Percentiles rank a stretch among this genome's conserved stretches.
Conservation (phyloP, 306 rosid species). For the Gynostemma pentaphyllum region DNA sequence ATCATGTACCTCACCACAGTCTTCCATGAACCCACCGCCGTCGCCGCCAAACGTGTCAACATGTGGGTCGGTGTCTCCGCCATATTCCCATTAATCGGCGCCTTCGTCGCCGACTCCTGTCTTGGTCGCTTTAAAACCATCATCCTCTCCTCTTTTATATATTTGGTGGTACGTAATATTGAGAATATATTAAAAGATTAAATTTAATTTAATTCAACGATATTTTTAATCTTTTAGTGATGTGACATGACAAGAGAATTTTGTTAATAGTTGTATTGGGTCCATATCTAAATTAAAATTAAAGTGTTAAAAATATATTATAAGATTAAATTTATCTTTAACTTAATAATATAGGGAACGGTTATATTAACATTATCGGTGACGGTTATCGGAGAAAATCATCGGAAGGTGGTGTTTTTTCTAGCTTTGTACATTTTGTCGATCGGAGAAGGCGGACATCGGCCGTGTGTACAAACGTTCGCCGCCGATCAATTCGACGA, state of each 20-base stretch:
- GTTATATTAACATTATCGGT: conserved; percentile 40
- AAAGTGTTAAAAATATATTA: too few relatives aligned
- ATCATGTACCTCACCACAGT: conserved; percentile 24
- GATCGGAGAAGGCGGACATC: conserved; percentile 67
- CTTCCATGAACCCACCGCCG: conserved; percentile 13
- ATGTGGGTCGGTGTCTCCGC: conserved; percentile 38
- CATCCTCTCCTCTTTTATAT: conserved; percentile 19
- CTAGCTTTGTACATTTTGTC: conserved; percentile 41
- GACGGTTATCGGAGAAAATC: conserved; percentile 14
- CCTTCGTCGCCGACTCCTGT: conserved; percentile 33
- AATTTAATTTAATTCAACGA: too few relatives aligned
- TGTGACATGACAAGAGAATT: too few relatives aligned
- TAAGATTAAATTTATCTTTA: too few relatives aligned
- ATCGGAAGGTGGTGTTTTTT: conserved; percentile 24
- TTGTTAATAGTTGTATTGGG: too few relatives aligned
- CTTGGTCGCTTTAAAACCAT: conserved; percentile 49
- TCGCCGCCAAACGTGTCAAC: conserved; percentile 37
- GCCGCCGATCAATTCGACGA: conserved; percentile 85
- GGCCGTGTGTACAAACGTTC: conserved; percentile 69
- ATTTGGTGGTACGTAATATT: conserved; percentile 1
- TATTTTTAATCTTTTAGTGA: too few relatives aligned
- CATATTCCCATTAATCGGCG: conserved; percentile 35
- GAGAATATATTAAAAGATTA: too few relatives aligned
- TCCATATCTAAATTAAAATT: too few relatives aligned
- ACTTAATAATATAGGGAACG: conserved; percentile 41